Percentiles rank a stretch among this genome's conserved stretches.
phyloP scores from a whole-genome alignment of 768 basidiomycete species.

The Pulveroboletus sp. region DNA sequence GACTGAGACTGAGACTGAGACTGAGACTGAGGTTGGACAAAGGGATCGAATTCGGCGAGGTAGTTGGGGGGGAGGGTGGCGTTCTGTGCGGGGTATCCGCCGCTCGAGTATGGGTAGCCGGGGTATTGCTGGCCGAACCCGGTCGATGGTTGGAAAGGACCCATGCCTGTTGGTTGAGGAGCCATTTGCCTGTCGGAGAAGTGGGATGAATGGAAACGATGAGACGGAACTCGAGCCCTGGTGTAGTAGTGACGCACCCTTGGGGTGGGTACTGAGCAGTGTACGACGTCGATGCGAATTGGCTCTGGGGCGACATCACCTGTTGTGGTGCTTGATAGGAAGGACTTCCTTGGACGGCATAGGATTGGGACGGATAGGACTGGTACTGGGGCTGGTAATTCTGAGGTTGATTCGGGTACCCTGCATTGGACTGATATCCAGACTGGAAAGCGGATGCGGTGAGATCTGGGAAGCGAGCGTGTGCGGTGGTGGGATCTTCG shows the following conservation, averaged over 20 bases:
- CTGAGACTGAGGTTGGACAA: conserved; percentile 17
- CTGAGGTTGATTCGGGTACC: conserved; percentile 27
- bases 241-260: conserved; percentile 10
- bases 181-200: conserved; percentile 22
- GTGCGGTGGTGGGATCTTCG: conserved; percentile 44
- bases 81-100: conserved; percentile 26
- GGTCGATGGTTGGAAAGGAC: conserved; percentile 47
- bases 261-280: conserved; percentile 23
- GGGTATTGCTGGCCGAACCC: conserved; percentile 53
- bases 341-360: background rate
- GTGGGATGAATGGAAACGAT: background rate
- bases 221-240: background rate
- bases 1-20: background rate
- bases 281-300: conserved; percentile 22
- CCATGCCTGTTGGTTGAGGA: conserved; percentile 30
- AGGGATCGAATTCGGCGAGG: conserved; percentile 41
- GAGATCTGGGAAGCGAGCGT: conserved; percentile 64
- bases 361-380: conserved; percentile 25
- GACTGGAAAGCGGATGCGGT: conserved; percentile 24
- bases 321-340: conserved; percentile 21
- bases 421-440: conserved; percentile 12
- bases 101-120: conserved; percentile 28
- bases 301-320: conserved; percentile 17
- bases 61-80: conserved; percentile 20
- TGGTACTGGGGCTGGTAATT: conserved; percentile 39